phyloP scores from a whole-genome alignment of 192 early-diverging fungal genomes.

The Coemansia erecta region DNA sequence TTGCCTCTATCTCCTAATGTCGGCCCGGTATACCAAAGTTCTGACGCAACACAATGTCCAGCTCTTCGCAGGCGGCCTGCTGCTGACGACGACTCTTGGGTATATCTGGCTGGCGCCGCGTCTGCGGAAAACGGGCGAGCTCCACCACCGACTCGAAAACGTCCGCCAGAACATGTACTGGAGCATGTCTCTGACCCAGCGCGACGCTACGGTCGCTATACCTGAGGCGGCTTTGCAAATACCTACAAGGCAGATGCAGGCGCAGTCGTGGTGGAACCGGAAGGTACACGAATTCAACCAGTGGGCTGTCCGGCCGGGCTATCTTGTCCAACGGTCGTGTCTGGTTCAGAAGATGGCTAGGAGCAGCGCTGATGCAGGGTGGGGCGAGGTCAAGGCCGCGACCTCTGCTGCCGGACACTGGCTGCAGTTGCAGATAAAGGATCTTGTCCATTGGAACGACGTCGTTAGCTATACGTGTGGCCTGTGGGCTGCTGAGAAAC shows the following conservation, averaged over 20 bases:
- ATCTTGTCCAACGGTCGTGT: slow-evolving; percentile 3
- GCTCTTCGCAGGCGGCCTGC: slow-evolving; percentile 31
- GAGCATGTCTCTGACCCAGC: slow-evolving; percentile 47
- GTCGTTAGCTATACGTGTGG: neutral
- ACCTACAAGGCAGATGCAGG: neutral
- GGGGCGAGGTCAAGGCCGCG: slow-evolving; percentile 13
- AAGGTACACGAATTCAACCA: slow-evolving; percentile 12
- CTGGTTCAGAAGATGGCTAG: slow-evolving; percentile 2
- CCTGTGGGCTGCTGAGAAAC: slow-evolving; percentile 21
- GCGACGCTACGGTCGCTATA: neutral
- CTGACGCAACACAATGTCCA: slow-evolving; percentile 33
- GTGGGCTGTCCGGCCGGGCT: slow-evolving; percentile 30
- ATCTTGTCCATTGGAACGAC: slow-evolving; percentile 16
- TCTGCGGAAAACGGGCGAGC: slow-evolving; percentile 23
- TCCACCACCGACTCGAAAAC: slow-evolving; percentile 16
- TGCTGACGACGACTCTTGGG: slow-evolving; percentile 21
- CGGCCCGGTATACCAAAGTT: slow-evolving; percentile 34
- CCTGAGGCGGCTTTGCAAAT: neutral
- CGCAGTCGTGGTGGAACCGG: slow-evolving; percentile 35
- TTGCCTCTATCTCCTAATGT: slow-evolving; percentile 12
- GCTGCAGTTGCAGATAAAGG: slow-evolving; percentile 7
- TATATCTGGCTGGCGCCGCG: slow-evolving; percentile 26
- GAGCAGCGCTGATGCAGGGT: neutral
- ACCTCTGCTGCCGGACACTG: neutral
- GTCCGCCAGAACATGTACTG: slow-evolving; percentile 43